Conservation (phyloP, 257 asterid genomes). For the Phtheirospermum japonicum region DNA sequence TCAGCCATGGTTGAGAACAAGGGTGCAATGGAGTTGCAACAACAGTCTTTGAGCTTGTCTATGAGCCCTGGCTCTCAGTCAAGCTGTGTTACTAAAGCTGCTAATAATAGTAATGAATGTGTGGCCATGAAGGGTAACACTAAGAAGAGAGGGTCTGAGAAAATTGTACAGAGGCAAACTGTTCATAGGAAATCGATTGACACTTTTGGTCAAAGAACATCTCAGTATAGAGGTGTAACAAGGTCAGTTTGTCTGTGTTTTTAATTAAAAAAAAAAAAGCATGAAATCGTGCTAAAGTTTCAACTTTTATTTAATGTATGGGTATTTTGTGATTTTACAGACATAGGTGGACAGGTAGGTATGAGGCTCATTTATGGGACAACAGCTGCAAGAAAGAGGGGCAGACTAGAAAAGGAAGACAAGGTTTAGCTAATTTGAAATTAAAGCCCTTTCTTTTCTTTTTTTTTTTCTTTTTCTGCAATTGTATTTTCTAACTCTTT, state of each 20-base stretch:
- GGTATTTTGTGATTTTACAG: conserved; percentile 7
- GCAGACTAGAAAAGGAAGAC: conserved; percentile 40
- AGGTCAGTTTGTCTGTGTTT: conserved; percentile 36
- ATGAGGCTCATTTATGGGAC: conserved; percentile 40
- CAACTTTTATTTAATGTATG: background rate
- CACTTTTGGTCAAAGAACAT: conserved; percentile 80
- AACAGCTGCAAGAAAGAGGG: conserved; percentile 38
- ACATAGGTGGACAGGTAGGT: conserved; percentile 37
- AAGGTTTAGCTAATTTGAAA: conserved; percentile 27
- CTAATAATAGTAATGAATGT: background rate
- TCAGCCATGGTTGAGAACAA: conserved; percentile 9
- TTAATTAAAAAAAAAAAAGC: conserved; percentile 24
- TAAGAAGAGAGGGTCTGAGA: conserved; percentile 49
- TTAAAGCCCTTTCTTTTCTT: too few relatives aligned
- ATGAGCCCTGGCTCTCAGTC: conserved; percentile 77
- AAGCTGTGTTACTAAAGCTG: conserved; percentile 44
- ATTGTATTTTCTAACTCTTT: conserved; percentile 36
- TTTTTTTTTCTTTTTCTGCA: conserved; percentile 19
- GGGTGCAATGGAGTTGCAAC: conserved; percentile 29
- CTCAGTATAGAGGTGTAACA: conserved; percentile 84
- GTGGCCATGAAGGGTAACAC: conserved; percentile 34
- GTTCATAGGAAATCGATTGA: conserved; percentile 76
- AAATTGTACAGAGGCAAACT: conserved; percentile 48
- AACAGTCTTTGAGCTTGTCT: conserved; percentile 48
- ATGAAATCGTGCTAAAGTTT: too few relatives aligned